These are phyloP conservation scores for Neoboletus brunneissimus DNA, from an alignment of 768 basidiomycete genomes.

Conservation along the genomic window DNA sequence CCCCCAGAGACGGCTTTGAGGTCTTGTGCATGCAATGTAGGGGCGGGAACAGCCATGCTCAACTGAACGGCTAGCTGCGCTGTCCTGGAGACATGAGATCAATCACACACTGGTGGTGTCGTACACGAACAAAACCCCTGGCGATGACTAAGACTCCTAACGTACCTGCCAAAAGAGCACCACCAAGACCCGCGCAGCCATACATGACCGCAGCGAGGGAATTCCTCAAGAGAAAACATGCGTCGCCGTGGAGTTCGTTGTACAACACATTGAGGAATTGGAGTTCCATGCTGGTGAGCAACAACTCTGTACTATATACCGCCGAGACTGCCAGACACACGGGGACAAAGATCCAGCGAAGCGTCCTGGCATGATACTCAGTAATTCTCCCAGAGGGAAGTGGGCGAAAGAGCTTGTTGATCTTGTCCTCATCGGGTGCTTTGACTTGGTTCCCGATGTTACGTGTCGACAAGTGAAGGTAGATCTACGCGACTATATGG, in stretches of 20 bases:
- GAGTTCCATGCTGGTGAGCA: slow-evolving; percentile 29
- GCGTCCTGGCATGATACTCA: slow-evolving; percentile 26
- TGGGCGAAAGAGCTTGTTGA: slow-evolving; percentile 43
- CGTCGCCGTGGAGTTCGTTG: slow-evolving; percentile 32
- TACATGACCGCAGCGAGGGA: slow-evolving; percentile 32
- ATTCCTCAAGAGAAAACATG: slow-evolving; percentile 31
- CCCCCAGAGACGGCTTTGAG: slow-evolving; percentile 43
- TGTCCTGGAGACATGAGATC: slow-evolving; percentile 6
- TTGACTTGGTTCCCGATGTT: slow-evolving; percentile 40
- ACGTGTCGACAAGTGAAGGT: slow-evolving; percentile 41
- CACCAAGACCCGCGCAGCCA: slow-evolving; percentile 34
- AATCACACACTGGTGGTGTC: slow-evolving; percentile 13
- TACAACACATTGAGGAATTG: slow-evolving; percentile 30
- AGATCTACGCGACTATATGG: slow-evolving; percentile 38
- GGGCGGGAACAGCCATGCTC: slow-evolving; percentile 29
- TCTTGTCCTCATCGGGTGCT: slow-evolving; percentile 37
- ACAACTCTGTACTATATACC: slow-evolving; percentile 27
- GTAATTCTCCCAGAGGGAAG: slow-evolving; percentile 41
- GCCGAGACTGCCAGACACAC: slow-evolving; percentile 33
- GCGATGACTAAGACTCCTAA: background rate
- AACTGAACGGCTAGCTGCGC: slow-evolving; percentile 22
- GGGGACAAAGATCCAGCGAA: slow-evolving; percentile 37
- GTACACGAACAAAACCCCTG: background rate
- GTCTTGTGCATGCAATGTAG: slow-evolving; percentile 33
- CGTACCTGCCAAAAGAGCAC: slow-evolving; percentile 34